These are phyloP conservation scores for Citrullus amarus DNA, from an alignment of 306 rosid species.

Conservation along the genomic window DNA sequence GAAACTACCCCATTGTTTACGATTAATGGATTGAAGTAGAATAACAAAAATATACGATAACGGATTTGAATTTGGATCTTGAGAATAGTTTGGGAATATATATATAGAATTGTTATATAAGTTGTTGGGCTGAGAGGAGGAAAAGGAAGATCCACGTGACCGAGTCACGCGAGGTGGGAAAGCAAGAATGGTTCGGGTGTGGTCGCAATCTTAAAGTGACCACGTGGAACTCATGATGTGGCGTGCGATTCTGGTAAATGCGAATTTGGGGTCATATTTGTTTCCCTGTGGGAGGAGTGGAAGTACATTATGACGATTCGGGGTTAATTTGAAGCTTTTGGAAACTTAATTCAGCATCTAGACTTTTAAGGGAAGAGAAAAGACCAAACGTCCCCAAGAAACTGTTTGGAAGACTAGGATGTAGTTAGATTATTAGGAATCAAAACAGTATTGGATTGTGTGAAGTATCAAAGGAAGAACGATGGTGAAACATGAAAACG, in stretches of 20 bases:
- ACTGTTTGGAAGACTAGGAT: too few species aligned
- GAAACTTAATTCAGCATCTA: too few species aligned
- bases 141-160: constrained; percentile 9
- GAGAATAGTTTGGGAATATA: neutral
- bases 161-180: constrained; percentile 8
- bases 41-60: neutral
- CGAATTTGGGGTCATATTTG: neutral
- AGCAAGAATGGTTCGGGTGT: neutral
- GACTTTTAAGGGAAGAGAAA: too few species aligned
- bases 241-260: neutral
- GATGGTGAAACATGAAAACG: too few species aligned
- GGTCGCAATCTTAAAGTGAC: constrained; percentile 3
- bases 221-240: constrained; percentile 17
- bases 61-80: neutral
- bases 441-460: too few species aligned
- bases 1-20: neutral
- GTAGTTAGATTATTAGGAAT: too few species aligned
- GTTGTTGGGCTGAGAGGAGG: neutral
- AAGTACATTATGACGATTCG: too few species aligned
- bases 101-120: neutral
- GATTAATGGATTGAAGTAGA: neutral
- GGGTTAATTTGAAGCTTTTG: too few species aligned
- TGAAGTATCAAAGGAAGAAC: too few species aligned
- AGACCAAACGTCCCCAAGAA: too few species aligned
- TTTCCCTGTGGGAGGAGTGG: neutral